These are phyloP conservation scores for Grigorovia yakushimaensis DNA, from an alignment of 805 yeast species.

Conservation along the genomic window DNA sequence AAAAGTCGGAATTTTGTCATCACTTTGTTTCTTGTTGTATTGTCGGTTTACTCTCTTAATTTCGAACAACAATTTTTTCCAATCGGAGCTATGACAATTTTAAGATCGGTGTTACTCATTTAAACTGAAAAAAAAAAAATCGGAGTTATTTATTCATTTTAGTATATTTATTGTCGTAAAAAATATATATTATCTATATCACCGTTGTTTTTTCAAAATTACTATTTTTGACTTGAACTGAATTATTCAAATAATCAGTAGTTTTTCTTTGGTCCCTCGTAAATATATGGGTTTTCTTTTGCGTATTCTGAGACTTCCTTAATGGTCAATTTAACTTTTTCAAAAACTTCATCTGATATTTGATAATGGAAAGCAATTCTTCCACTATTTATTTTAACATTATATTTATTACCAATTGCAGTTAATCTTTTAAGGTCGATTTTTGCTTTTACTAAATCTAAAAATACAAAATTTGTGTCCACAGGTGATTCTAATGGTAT, in stretches of 20 bases:
- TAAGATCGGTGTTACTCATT: no score
- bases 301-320: constrained; percentile 49
- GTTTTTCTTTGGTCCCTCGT: constrained; percentile 39
- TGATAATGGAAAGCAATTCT: constrained; percentile 78
- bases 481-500: constrained; percentile 62
- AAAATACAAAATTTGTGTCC: constrained; percentile 74
- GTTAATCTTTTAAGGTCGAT: constrained; percentile 49
- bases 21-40: no score
- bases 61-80: no score
- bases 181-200: no score
- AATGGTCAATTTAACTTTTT: constrained; percentile 46
- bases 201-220: no score
- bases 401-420: constrained; percentile 46
- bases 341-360: constrained; percentile 44
- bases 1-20: no score
- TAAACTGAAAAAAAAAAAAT: no score
- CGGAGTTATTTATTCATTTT: no score
- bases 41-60: no score
- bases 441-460: constrained; percentile 45
- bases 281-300: constrained; percentile 40
- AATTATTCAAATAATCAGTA: constrained; percentile 37
- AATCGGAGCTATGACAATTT: no score
- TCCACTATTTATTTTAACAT: constrained; percentile 57
- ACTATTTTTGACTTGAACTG: no score
- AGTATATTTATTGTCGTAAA: no score